Conservation (phyloP, 345 rosid species). For the Populus davidiana region DNA sequence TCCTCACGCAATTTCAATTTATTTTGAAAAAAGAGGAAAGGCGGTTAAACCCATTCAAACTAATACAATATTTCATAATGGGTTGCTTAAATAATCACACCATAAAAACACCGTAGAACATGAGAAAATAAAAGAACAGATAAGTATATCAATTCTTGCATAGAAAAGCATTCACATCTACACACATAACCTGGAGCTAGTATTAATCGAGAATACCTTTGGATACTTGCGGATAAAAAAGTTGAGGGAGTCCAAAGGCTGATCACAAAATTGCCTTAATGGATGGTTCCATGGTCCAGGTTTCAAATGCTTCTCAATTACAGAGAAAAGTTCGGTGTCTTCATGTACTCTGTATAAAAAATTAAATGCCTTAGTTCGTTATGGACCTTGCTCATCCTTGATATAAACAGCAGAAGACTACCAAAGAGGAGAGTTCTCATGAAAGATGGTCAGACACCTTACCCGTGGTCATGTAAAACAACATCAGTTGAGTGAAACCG, state of each 20-base stretch:
- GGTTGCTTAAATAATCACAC: too few relatives aligned
- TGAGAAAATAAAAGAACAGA: too few relatives aligned
- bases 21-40: too few relatives aligned
- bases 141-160: neutral
- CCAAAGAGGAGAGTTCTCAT: neutral
- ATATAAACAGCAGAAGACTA: neutral
- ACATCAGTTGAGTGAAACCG: conserved; percentile 70
- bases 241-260: conserved; percentile 55
- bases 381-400: neutral
- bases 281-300: conserved; percentile 75
- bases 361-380: conserved; percentile 5
- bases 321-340: conserved; percentile 49
- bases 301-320: conserved; percentile 66
- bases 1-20: too few relatives aligned
- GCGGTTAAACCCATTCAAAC: too few relatives aligned
- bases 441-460: conserved; percentile 16
- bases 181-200: neutral
- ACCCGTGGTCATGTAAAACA: conserved; percentile 65
- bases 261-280: conserved; percentile 58
- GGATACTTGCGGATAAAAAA: conserved; percentile 59
- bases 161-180: neutral
- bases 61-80: too few relatives aligned
- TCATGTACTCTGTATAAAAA: conserved; percentile 55
- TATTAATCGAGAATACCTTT: conserved; percentile 36
- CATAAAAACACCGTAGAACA: too few relatives aligned